A percentile compares a stretch with the other conserved stretches of the same genome.
Conservation (phyloP, 345 rosid genomes). For the Melaleuca quinquenervia region DNA sequence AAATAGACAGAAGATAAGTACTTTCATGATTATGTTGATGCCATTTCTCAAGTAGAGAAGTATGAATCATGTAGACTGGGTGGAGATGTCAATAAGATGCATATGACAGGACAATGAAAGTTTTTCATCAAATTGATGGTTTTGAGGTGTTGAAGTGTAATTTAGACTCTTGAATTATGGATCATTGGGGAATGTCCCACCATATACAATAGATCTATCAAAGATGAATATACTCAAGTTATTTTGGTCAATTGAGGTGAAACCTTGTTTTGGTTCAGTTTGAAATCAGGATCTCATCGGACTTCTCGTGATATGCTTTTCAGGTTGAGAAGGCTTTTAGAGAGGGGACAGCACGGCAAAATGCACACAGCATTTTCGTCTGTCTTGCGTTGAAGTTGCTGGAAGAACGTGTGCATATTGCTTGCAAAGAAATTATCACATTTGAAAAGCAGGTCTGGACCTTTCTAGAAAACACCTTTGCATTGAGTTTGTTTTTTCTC, state of each 20-base stretch:
- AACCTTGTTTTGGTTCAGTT: background rate
- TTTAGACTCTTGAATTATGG: background rate
- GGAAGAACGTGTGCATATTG: slow-evolving; percentile 89
- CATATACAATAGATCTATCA: background rate
- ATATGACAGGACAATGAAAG: background rate
- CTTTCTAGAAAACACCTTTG: background rate
- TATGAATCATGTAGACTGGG: background rate
- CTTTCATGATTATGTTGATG: background rate
- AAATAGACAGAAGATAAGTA: background rate
- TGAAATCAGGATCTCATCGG: background rate
- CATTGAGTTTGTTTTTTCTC: background rate
- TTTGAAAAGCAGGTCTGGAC: slow-evolving; percentile 79
- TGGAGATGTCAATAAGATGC: background rate
- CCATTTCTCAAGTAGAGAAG: background rate
- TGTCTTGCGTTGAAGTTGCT: slow-evolving; percentile 72
- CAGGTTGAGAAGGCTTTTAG: slow-evolving; percentile 98
- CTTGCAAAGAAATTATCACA: slow-evolving; percentile 91
- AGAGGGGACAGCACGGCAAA: slow-evolving; percentile 96
- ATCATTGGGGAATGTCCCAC: background rate
- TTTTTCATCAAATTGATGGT: background rate
- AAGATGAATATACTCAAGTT: background rate
- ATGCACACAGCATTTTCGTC: slow-evolving; percentile 95
- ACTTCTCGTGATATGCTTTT: slow-evolving; percentile 1
- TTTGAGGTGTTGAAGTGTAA: background rate
- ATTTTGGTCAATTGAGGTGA: background rate